Evolutionary conservation across 495 filamentous ascomycete genomes (phyloP).

Genomic region (Halenospora varia): DNA sequence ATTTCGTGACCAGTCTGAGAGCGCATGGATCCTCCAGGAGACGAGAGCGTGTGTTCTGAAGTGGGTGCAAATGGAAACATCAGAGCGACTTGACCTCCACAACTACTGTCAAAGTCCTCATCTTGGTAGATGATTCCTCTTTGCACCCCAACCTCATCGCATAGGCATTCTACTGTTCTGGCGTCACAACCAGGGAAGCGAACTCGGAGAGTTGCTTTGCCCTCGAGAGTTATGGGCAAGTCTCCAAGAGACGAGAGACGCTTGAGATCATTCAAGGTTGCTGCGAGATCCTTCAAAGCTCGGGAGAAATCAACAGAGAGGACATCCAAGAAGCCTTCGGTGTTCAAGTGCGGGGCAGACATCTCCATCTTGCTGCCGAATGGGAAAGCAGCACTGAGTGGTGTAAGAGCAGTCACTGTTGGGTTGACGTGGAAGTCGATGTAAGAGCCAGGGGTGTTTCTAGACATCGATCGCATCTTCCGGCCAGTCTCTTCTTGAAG

Average conservation of each 20-base stretch:
- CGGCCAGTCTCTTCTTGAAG: constrained; percentile 66
- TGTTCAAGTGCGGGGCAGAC: constrained; percentile 55
- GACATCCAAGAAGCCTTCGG: constrained; percentile 74
- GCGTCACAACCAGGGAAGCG: constrained; percentile 89
- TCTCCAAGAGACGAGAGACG: constrained; percentile 72
- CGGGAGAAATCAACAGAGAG: constrained; percentile 88
- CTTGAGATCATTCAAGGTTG: constrained; percentile 76
- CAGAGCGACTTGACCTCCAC: constrained; percentile 67
- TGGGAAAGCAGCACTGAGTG: constrained; percentile 35
- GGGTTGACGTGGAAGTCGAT: constrained; percentile 83
- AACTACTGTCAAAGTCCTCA: constrained; percentile 58
- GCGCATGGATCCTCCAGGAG: constrained; percentile 42
- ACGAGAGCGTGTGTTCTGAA: constrained; percentile 41
- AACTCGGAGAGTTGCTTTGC: constrained; percentile 60
- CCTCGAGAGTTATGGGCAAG: constrained; percentile 70
- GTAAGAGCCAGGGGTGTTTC: constrained; percentile 64
- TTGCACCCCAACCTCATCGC: constrained; percentile 77
- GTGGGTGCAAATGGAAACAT: constrained; percentile 83
- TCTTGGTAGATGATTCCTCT: constrained; percentile 79
- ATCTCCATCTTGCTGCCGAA: constrained; percentile 17
- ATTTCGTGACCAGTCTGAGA: constrained; percentile 26
- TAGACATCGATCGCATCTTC: constrained; percentile 51
- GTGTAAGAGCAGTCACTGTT: constrained; percentile 79
- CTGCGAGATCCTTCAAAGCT: constrained; percentile 76
- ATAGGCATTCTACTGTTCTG: constrained; percentile 76